These are phyloP conservation scores for Microdochium bolleyi DNA, from an alignment of 2,329 filamentous ascomycete genomes.

Conservation along the genomic window DNA sequence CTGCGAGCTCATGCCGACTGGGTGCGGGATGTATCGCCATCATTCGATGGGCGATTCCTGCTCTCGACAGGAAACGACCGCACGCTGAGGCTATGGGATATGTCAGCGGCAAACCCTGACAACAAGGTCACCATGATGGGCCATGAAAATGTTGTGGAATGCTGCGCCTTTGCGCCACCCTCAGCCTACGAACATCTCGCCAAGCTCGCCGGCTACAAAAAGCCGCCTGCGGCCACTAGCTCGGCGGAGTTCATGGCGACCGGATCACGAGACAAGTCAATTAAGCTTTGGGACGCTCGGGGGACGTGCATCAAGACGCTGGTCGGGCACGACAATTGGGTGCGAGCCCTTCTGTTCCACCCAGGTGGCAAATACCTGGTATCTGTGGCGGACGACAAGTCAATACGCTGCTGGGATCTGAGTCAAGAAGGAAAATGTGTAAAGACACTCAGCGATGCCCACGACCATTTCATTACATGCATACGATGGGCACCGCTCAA, in stretches of 20 bases:
- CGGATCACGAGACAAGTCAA: constrained; percentile 82
- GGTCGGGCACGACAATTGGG: constrained; percentile 89
- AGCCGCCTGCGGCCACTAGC: constrained; percentile 64
- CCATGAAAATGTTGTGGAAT: constrained; percentile 81
- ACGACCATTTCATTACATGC: constrained; percentile 79
- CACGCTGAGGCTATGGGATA: constrained; percentile 78
- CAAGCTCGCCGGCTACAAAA: constrained; percentile 72
- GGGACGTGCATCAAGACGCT: constrained; percentile 81
- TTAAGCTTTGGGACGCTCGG: constrained; percentile 80
- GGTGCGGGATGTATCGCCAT: constrained; percentile 84
- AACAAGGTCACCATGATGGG: constrained; percentile 73
- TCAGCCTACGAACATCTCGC: constrained; percentile 72
- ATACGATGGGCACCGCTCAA: constrained; percentile 76
- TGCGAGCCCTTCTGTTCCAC: constrained; percentile 79
- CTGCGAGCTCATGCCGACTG: constrained; percentile 78
- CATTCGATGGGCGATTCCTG: constrained; percentile 74
- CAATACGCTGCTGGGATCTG: constrained; percentile 88
- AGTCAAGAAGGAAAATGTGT: constrained; percentile 85
- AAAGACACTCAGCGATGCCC: constrained; percentile 68
- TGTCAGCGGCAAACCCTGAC: constrained; percentile 60
- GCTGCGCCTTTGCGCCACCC: constrained; percentile 78
- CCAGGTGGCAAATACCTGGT: constrained; percentile 87
- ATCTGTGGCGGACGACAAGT: constrained; percentile 83
- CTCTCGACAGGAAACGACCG: constrained; percentile 78
- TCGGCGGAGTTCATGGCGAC: constrained; percentile 86